Evolutionary conservation across 805 yeast species (phyloP).

Genomic region (Wickerhamomyces ciferrii): DNA sequence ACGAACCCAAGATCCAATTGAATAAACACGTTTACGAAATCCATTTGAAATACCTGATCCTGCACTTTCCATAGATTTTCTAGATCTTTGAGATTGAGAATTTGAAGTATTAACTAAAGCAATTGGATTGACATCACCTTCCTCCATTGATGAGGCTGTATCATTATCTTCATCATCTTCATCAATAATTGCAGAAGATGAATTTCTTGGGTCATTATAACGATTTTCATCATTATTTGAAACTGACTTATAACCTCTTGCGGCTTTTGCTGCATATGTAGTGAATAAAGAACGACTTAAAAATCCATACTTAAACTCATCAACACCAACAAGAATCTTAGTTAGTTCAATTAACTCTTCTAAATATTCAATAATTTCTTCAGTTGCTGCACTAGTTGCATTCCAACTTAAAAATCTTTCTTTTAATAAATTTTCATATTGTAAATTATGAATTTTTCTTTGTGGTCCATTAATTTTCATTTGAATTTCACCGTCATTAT

Average conservation of each 20-base stretch:
- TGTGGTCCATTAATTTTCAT: constrained; percentile 7
- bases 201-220: background rate
- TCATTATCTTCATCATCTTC: constrained; percentile 4
- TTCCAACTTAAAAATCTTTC: constrained; percentile 44
- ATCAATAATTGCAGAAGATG: background rate
- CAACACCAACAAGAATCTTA: constrained; percentile 40
- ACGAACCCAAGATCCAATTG: constrained; percentile 27
- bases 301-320: constrained; percentile 46
- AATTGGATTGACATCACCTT: constrained; percentile 4
- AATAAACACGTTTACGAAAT: constrained; percentile 29
- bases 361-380: constrained; percentile 43
- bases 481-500: constrained; percentile 19
- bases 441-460: constrained; percentile 7
- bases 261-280: constrained; percentile 36
- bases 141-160: constrained; percentile 3
- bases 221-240: constrained; percentile 7
- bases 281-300: constrained; percentile 40
- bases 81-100: background rate
- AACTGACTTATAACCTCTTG: constrained; percentile 24
- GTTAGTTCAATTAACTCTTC: constrained; percentile 39
- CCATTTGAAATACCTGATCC: constrained; percentile 17
- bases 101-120: constrained; percentile 1
- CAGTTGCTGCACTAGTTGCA: constrained; percentile 43
- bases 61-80: background rate
- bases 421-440: constrained; percentile 25